Conservation (phyloP, 2,329 filamentous ascomycete species). For the Pleurostoma richardsiae region DNA sequence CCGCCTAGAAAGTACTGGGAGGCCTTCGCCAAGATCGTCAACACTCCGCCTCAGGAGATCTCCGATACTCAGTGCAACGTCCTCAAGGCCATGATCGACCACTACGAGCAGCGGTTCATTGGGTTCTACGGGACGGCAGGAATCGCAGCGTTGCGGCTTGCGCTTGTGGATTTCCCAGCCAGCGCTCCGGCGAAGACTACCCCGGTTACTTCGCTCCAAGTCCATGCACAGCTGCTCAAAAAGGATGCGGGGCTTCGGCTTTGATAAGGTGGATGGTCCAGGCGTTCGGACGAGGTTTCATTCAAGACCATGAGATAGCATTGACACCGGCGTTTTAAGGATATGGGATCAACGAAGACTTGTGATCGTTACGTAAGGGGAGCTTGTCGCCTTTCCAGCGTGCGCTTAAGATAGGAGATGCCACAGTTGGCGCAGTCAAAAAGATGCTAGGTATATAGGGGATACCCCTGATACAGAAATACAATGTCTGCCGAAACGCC, state of each 20-base stretch:
- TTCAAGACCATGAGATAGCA: no score
- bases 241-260: conserved; percentile 33
- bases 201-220: conserved; percentile 45
- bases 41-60: conserved; percentile 62
- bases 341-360: no score
- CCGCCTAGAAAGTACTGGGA: conserved; percentile 81
- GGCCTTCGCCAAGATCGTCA: conserved; percentile 69
- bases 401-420: no score
- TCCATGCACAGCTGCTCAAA: conserved; percentile 48
- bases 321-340: no score
- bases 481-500: conserved; percentile 1
- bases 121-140: conserved; percentile 76
- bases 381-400: no score
- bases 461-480: neutral
- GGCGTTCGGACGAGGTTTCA: no score
- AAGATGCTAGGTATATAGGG: no score
- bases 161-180: conserved; percentile 69
- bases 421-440: no score
- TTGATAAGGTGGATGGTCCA: no score
- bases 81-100: conserved; percentile 65
- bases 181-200: conserved; percentile 40
- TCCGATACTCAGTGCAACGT: conserved; percentile 72
- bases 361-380: no score
- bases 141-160: conserved; percentile 63
- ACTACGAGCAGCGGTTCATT: conserved; percentile 71